Base-by-base conservation (phyloP, 306 rosid species). In the Adenanthera pavonina region DNA sequence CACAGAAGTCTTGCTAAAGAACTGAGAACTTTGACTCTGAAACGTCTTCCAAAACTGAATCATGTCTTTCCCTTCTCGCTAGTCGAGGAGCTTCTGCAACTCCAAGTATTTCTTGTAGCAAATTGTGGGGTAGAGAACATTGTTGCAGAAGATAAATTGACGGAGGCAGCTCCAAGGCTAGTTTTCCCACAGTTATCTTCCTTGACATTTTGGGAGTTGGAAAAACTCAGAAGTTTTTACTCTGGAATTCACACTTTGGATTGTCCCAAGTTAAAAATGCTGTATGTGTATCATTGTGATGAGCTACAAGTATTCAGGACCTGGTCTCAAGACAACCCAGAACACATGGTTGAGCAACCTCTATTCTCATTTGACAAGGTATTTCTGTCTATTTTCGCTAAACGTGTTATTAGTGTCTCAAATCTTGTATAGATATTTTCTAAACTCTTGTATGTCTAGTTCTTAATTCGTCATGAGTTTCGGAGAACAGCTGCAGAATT, bases 21-120 rank as follows among this genome's bases (percentile, higher is more conserved):
- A 6, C 20, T 81, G 56, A 81, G 16, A 8, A 35, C 36, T 8
- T 19, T 73, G 30, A 35, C 19, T 4, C 36, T 81, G 19, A 2
- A 7, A 1, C 0, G 2, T 36, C 61, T 81, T 12, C 78, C 84
- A 34, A 43, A 43, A 6, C 1, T 43, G 46, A 43, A 43, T 36
- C 8, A 20, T 65, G 20, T 81, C 5, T 66, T 81, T 48, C 84
- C 80, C 17, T 6, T 72, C 6, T 53, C 76, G 9, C 36, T 74
- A 1, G 84, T 75, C 1, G 53, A 53, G 19, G 49, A 43, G 38
- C 71, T 81, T 30, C 1, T 17, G 51, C 46, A 81, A 25, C 84
- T 81, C 47, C 60, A 75, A 66, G 14, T 6, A 19, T 57, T 81
- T 15, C 17, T 41, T 0, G n/a, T 81, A 16, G 1, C 1, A 20